Evolutionary conservation across 371 early-diverging fungal species (phyloP).

Genomic region (Mucor sp.): DNA sequence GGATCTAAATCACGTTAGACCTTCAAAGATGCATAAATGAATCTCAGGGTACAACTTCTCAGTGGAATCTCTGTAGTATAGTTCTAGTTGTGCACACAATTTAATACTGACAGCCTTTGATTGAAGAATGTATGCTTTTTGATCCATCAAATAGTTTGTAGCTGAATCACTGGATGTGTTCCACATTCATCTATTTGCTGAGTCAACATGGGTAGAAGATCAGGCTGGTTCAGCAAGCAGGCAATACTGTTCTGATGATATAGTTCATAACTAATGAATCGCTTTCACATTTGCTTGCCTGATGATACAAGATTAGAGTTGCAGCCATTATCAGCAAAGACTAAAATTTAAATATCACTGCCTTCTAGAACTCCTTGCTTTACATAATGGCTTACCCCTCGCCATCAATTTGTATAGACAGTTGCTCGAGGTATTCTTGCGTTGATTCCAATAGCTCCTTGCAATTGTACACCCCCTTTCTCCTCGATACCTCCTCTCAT

Average conservation of each 20-base stretch:
- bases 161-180: neutral
- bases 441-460: neutral
- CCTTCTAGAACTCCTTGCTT: neutral
- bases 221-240: too few relatives aligned
- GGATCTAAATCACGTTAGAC: too few relatives aligned
- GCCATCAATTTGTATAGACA: neutral
- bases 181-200: neutral
- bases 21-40: too few relatives aligned
- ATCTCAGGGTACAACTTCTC: too few relatives aligned
- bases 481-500: neutral
- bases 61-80: too few relatives aligned
- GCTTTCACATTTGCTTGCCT: neutral
- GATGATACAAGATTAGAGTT: neutral
- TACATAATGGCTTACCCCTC: neutral
- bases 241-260: neutral
- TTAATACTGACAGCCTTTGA: neutral
- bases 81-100: too few relatives aligned
- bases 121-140: neutral
- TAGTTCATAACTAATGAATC: neutral
- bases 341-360: neutral
- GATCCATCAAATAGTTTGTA: neutral
- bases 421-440: neutral
- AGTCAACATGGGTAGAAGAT: neutral
- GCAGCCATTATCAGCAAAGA: neutral
- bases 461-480: neutral